Percentiles rank a stretch among this genome's conserved stretches.
Conservation (phyloP, 2,329 filamentous ascomycete genomes). For the Aspergillus sp. region DNA sequence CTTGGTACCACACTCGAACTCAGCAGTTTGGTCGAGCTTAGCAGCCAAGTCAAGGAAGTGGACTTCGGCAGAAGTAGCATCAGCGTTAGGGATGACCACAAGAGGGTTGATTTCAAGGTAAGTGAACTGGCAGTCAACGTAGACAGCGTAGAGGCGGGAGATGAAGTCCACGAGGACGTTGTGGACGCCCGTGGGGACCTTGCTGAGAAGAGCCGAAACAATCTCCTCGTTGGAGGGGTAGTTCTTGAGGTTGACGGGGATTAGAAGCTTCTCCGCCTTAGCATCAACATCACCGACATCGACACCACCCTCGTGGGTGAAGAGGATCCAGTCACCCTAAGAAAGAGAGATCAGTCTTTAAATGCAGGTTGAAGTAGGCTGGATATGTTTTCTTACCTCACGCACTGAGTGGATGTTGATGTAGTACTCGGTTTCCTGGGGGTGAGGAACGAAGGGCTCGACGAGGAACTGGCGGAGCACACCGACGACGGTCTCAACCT, state of each 20-base stretch:
- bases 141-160: slow-evolving; percentile 95
- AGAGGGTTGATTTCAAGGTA: slow-evolving; percentile 99
- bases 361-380: not conserved
- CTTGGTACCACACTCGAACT: slow-evolving; percentile 99
- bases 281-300: slow-evolving; percentile 98
- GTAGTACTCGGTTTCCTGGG: slow-evolving; percentile 96
- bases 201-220: slow-evolving; percentile 77
- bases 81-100: slow-evolving; percentile 92
- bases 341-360: slow-evolving; percentile 1
- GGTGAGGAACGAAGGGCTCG: slow-evolving; percentile 97
- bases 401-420: slow-evolving; percentile 99
- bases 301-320: slow-evolving; percentile 99
- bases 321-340: slow-evolving; percentile 98
- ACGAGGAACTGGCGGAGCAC: slow-evolving; percentile 93
- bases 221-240: slow-evolving; percentile 97
- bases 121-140: slow-evolving; percentile 99
- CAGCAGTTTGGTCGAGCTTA: slow-evolving; percentile 98
- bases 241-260: slow-evolving; percentile 90
- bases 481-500: slow-evolving; percentile 89
- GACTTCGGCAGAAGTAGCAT: slow-evolving; percentile 88
- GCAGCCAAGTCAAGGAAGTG: slow-evolving; percentile 98
- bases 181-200: slow-evolving; percentile 93
- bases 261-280: slow-evolving; percentile 97
- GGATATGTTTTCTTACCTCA: slow-evolving; percentile 71
- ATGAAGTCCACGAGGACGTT: slow-evolving; percentile 99